A percentile compares a stretch with the other conserved stretches of the same genome.
Evolutionary conservation across 2,329 filamentous ascomycete species (phyloP).

Genomic region (Epichloe gansuensis): DNA sequence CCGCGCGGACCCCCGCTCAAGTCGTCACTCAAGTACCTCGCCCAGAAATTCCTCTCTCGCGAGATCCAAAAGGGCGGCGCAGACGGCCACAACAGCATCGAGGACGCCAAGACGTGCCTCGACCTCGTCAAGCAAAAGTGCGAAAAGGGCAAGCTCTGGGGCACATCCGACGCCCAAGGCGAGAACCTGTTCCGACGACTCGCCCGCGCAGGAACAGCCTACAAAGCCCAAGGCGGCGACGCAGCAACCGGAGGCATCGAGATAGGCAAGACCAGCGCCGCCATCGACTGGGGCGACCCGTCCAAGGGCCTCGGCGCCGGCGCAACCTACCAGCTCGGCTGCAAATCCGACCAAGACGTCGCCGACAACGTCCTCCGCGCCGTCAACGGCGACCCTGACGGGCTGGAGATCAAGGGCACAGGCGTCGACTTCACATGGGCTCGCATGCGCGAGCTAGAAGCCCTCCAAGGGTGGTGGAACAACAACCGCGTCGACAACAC

Average conservation of each 20-base stretch:
- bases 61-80: conserved; percentile 76
- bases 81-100: conserved; percentile 75
- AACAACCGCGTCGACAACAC: conserved; percentile 32
- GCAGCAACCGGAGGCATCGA: conserved; percentile 42
- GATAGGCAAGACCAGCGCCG: conserved; percentile 52
- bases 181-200: conserved; percentile 88
- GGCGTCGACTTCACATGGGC: conserved; percentile 57
- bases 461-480: conserved; percentile 56
- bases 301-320: conserved; percentile 42
- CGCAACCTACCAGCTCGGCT: conserved; percentile 43
- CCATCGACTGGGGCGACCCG: conserved; percentile 85
- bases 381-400: conserved; percentile 44
- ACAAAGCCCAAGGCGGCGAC: conserved; percentile 46
- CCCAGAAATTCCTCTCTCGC: conserved; percentile 70
- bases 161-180: conserved; percentile 60
- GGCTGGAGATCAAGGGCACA: conserved; percentile 41
- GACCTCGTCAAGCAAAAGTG: conserved; percentile 94
- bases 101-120: conserved; percentile 82
- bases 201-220: conserved; percentile 46
- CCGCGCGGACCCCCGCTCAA: conserved; percentile 81
- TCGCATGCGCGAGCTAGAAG: conserved; percentile 52
- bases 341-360: conserved; percentile 47
- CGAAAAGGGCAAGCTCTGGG: conserved; percentile 81
- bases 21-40: conserved; percentile 78
- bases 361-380: conserved; percentile 42